phyloP scores from a whole-genome alignment of 768 basidiomycete species.

The Tricholoma furcatifolium region DNA sequence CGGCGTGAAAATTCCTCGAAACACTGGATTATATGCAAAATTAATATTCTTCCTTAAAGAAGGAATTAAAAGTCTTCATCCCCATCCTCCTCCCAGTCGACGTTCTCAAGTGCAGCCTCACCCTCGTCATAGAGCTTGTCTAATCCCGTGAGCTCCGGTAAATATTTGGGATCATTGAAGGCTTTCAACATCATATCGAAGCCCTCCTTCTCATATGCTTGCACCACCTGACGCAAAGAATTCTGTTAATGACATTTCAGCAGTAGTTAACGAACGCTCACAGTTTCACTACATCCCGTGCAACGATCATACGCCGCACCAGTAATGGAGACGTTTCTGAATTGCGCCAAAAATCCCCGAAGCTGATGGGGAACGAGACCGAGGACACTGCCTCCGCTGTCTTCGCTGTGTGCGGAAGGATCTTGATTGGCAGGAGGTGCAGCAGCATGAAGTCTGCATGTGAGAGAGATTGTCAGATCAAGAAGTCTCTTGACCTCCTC shows the following conservation, averaged over 20 bases:
- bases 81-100: conserved; percentile 74
- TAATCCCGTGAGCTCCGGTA: conserved; percentile 76
- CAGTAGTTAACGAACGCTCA: conserved; percentile 32
- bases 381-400: conserved; percentile 53
- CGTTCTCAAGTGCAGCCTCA: conserved; percentile 63
- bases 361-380: conserved; percentile 94
- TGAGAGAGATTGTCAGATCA: not conserved
- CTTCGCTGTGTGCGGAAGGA: conserved; percentile 23
- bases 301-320: conserved; percentile 87
- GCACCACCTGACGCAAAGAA: conserved; percentile 55
- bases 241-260: not conserved
- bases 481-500: not conserved
- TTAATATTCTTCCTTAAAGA: not conserved
- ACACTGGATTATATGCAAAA: not conserved
- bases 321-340: conserved; percentile 78
- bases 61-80: conserved; percentile 30
- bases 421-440: conserved; percentile 56
- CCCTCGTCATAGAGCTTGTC: conserved; percentile 76
- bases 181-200: conserved; percentile 78
- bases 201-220: conserved; percentile 80
- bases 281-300: conserved; percentile 86
- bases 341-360: conserved; percentile 86
- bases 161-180: conserved; percentile 77
- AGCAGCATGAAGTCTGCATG: conserved; percentile 50
- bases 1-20: no score